Evolutionary conservation across 805 yeast genomes (phyloP).

Genomic region (Yarrowia sp.): DNA sequence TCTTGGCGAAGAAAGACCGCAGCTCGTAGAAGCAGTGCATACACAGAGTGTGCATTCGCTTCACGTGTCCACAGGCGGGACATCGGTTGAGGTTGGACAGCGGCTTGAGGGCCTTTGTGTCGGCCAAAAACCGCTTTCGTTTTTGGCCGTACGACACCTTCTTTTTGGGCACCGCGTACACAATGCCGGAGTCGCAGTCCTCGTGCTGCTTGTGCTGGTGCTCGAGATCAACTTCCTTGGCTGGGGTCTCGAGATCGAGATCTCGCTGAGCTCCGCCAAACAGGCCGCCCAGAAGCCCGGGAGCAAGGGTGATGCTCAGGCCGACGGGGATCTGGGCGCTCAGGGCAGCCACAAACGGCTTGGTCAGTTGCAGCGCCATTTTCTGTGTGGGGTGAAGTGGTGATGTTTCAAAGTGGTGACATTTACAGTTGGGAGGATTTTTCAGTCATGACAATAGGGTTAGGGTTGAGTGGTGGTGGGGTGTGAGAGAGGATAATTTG

Average conservation of each 20-base stretch:
- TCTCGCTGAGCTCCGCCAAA: constrained; percentile 18
- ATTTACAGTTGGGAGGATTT: constrained; percentile 20
- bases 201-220: constrained; percentile 23
- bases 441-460: constrained; percentile 12
- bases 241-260: constrained; percentile 12
- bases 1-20: constrained; percentile 68
- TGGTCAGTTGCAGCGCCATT: constrained; percentile 32
- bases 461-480: neutral
- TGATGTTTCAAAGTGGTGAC: neutral
- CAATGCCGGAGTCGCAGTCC: constrained; percentile 60
- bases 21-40: constrained; percentile 91
- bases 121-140: constrained; percentile 82
- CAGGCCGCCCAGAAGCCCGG: constrained; percentile 25
- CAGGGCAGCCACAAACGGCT: constrained; percentile 37
- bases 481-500: neutral
- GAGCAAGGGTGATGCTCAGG: constrained; percentile 31
- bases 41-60: constrained; percentile 88
- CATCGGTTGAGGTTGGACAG: constrained; percentile 83
- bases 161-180: constrained; percentile 93
- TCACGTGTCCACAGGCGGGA: constrained; percentile 93
- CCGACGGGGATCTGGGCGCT: constrained; percentile 23
- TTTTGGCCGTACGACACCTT: constrained; percentile 86
- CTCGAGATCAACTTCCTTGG: constrained; percentile 18
- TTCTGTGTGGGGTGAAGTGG: neutral
- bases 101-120: constrained; percentile 78